Base-by-base conservation (phyloP, 177 flowering plant genomes). In the Vitis hybrid region DNA sequence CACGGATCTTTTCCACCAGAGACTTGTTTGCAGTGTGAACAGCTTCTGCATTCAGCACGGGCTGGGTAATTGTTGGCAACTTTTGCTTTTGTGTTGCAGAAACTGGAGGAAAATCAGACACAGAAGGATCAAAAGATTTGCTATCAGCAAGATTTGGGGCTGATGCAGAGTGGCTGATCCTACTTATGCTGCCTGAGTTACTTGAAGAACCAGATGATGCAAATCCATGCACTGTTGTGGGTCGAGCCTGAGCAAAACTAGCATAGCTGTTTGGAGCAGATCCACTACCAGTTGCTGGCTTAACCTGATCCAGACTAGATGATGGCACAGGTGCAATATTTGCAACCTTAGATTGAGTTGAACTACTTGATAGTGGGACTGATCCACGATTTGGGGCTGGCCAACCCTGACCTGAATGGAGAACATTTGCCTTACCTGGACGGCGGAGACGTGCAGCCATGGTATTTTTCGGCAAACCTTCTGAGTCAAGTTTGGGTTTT, bases 11-110 rank as follows among this genome's bases (percentile, higher is more conserved):
- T 65, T 90, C 97, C 60, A 91, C 93, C 78, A 95, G 77, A 63
- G 91, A 81, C 70, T 82, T 91, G 81, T 95, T 93, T 49, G 97
- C 98, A 64, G 85, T 71, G 0, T 88, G 92, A 68, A 91, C 87
- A 80, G 88, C 89, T 69, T 82, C 88, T 22, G 78, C 83, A 3
- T 76, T 79, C 50, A 22, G 58, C 45, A 58, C 7, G 57, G 73
- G 64, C 69, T 66, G 82, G 68, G 51, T 72, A 39, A 66, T 71
- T 31, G 65, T 15, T 8, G 84, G 68, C 29, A 68, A 10, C 61
- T 74, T 81, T 52, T 67, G 74, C 55, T 61, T 59, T 68, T 79
- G 79, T 31, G 73, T 70, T 45, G 81, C 83, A 61, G 90, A 82
- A 77, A 87, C 85, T 16, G 90, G 94, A 52, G 92, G 94, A 59